Conservation (phyloP, 805 yeast species). For the Blastobotrys attinorum region DNA sequence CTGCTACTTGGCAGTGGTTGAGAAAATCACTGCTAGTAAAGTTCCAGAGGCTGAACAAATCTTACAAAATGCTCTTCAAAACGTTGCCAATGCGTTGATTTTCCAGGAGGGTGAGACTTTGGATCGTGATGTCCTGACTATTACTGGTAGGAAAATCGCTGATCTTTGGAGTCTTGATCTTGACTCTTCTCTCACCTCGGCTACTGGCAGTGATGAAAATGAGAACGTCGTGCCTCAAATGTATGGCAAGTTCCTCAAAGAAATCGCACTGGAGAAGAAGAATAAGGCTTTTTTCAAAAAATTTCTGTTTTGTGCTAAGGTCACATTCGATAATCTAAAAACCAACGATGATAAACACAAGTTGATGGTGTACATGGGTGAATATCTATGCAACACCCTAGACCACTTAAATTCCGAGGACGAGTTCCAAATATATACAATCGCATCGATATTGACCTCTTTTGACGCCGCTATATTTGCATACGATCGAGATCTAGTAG, state of each 20-base stretch:
- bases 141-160: constrained; percentile 6
- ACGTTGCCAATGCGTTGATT: background rate
- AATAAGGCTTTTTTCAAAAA: constrained; percentile 5
- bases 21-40: constrained; percentile 7
- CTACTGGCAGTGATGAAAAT: no score
- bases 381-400: background rate
- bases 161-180: constrained; percentile 6
- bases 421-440: constrained; percentile 2
- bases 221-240: background rate
- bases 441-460: constrained; percentile 3
- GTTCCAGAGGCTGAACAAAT: background rate
- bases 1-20: constrained; percentile 12
- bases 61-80: constrained; percentile 1
- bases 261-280: constrained; percentile 3
- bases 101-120: constrained; percentile 6
- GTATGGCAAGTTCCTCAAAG: constrained; percentile 3
- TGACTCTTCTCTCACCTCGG: background rate
- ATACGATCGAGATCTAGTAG: constrained; percentile 3
- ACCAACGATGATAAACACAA: background rate
- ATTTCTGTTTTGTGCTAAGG: constrained; percentile 5
- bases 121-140: constrained; percentile 5
- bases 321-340: constrained; percentile 3
- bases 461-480: constrained; percentile 5
- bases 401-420: background rate
- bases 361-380: constrained; percentile 3